Conservation (phyloP, 495 filamentous ascomycete genomes). For the Mytilinidion resinicola region DNA sequence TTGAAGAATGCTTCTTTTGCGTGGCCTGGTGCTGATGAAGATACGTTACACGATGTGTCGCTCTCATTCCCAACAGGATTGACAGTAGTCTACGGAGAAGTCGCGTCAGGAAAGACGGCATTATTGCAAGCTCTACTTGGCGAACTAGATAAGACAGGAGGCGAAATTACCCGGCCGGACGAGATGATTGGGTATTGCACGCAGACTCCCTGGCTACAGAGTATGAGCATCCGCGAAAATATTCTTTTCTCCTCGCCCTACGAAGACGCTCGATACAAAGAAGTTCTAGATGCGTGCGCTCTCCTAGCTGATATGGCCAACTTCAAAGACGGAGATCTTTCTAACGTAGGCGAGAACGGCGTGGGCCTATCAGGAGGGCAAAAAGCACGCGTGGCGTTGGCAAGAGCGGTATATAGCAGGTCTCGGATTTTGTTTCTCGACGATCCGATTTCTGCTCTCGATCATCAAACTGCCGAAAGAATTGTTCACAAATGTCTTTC, state of each 20-base stretch:
- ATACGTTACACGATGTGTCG: constrained; percentile 57
- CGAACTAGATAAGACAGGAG: constrained; percentile 62
- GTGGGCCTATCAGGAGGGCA: constrained; percentile 39
- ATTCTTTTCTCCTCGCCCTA: constrained; percentile 71
- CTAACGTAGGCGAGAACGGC: constrained; percentile 39
- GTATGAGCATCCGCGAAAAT: constrained; percentile 82
- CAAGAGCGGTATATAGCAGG: constrained; percentile 38
- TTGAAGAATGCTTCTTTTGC: constrained; percentile 63
- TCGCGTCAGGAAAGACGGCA: constrained; percentile 75
- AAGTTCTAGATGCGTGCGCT: constrained; percentile 37
- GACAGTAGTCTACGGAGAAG: constrained; percentile 63
- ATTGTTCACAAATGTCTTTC: constrained; percentile 63
- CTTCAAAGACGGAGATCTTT: constrained; percentile 38
- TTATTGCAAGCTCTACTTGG: constrained; percentile 72
- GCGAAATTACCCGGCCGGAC: constrained; percentile 52
- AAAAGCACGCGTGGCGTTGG: constrained; percentile 37
- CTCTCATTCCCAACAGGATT: constrained; percentile 58
- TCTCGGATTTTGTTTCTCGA: constrained; percentile 36
- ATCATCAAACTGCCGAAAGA: constrained; percentile 68
- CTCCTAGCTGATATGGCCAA: constrained; percentile 35
- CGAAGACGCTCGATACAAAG: constrained; percentile 53
- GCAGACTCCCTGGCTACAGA: constrained; percentile 85
- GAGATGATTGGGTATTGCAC: constrained; percentile 75
- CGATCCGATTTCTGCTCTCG: constrained; percentile 43
- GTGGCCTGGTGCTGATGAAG: constrained; percentile 61